Percentiles rank a stretch among this genome's conserved stretches.
These are phyloP conservation scores for Lactifluus echinatus DNA, from an alignment of 768 basidiomycete genomes.

Conservation along the genomic window DNA sequence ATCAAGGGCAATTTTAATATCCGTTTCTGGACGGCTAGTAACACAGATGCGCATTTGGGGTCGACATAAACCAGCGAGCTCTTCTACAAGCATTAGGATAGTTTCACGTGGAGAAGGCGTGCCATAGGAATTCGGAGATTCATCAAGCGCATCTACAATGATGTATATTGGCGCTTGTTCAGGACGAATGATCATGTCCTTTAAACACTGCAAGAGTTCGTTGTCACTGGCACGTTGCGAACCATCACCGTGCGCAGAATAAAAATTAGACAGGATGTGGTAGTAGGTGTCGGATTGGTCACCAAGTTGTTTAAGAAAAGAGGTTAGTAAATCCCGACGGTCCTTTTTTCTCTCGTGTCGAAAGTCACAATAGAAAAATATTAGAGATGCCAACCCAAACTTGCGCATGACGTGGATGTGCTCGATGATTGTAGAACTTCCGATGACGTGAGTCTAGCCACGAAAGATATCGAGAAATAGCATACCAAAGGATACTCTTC, in stretches of 20 bases:
- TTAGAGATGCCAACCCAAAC: background rate
- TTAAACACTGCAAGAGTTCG: background rate
- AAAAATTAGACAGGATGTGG: background rate
- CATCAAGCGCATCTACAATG: no score
- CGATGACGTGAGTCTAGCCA: background rate
- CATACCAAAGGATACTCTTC: background rate
- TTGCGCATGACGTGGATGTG: background rate
- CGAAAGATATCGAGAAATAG: background rate
- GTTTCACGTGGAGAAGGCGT: background rate
- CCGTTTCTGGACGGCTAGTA: background rate
- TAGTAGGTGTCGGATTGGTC: background rate
- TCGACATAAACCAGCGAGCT: background rate
- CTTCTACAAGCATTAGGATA: background rate
- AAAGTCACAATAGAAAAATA: background rate
- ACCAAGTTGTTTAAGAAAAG: background rate
- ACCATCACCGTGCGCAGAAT: background rate
- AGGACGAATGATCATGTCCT: background rate
- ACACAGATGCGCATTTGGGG: background rate
- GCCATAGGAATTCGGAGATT: background rate
- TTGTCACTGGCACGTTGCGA: background rate
- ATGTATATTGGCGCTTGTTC: background rate
- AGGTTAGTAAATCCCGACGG: background rate
- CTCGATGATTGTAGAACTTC: background rate
- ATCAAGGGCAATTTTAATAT: background rate
- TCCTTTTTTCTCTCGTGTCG: background rate